These are phyloP conservation scores for Arthromyces matolae DNA, from an alignment of 768 basidiomycete genomes.

Conservation along the genomic window DNA sequence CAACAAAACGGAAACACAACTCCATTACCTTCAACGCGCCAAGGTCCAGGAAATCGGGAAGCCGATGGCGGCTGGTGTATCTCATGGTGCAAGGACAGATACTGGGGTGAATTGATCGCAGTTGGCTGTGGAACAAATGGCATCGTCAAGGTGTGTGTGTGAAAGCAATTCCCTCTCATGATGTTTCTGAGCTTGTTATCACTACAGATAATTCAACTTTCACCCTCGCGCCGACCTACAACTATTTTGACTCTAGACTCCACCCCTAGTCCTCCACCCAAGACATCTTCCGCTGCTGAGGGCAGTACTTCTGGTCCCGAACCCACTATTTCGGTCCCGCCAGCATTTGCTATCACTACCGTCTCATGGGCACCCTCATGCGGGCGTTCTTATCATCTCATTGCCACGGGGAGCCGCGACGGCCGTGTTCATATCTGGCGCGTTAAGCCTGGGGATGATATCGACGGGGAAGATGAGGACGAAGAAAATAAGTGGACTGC, in stretches of 20 bases:
- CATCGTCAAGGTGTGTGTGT: slow-evolving; percentile 61
- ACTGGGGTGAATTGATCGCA: slow-evolving; percentile 92
- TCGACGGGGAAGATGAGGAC: slow-evolving; percentile 34
- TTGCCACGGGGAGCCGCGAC: slow-evolving; percentile 87
- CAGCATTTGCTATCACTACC: slow-evolving; percentile 67
- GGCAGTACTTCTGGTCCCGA: slow-evolving; percentile 20
- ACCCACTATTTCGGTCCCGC: slow-evolving; percentile 29
- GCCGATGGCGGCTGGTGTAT: slow-evolving; percentile 92
- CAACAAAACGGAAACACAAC: slow-evolving; percentile 26
- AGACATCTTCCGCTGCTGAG: slow-evolving; percentile 17
- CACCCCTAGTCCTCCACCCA: slow-evolving; percentile 29
- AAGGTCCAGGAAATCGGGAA: slow-evolving; percentile 60
- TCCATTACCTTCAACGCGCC: slow-evolving; percentile 13
- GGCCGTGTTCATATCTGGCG: slow-evolving; percentile 91
- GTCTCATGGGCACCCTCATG: slow-evolving; percentile 94
- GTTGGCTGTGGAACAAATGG: slow-evolving; percentile 70
- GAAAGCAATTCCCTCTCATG: background rate
- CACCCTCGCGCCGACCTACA: slow-evolving; percentile 61
- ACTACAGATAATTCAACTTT: slow-evolving; percentile 69
- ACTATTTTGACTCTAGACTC: slow-evolving; percentile 60
- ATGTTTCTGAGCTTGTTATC: background rate
- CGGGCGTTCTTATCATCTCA: slow-evolving; percentile 89
- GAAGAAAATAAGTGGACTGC: slow-evolving; percentile 70
- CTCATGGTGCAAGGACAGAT: slow-evolving; percentile 93
- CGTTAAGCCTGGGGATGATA: slow-evolving; percentile 56